These are phyloP conservation scores for Xerocomus potaroensis DNA, from an alignment of 768 basidiomycete species.

Conservation along the genomic window DNA sequence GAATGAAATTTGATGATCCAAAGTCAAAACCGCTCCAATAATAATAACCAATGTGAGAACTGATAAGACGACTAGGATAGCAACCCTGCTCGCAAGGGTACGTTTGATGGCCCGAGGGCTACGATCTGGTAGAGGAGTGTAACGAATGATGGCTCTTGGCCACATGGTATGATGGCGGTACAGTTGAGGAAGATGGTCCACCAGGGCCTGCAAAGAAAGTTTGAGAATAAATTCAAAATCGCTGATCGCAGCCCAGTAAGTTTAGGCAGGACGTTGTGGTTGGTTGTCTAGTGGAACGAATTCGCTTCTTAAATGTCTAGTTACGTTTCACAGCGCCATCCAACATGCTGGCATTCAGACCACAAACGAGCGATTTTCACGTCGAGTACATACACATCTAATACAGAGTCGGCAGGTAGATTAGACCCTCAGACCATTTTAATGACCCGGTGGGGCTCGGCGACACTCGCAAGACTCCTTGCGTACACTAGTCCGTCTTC, in stretches of 20 bases:
- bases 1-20: constrained; percentile 8
- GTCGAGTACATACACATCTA: no score
- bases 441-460: constrained; percentile 70
- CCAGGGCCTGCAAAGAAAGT: constrained; percentile 3
- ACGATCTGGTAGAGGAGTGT: constrained; percentile 4
- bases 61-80: constrained; percentile 3
- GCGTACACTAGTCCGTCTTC: constrained; percentile 51
- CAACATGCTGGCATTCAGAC: no score
- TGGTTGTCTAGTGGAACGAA: no score
- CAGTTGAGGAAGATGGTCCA: background rate
- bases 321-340: no score
- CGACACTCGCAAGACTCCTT: constrained; percentile 50
- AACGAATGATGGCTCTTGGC: constrained; percentile 8
- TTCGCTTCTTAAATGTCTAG: no score
- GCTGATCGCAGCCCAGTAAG: no score
- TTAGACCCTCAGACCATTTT: constrained; percentile 44
- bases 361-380: no score
- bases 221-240: no score
- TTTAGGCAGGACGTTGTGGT: no score
- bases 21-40: constrained; percentile 7
- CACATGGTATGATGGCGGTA: constrained; percentile 10
- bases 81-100: constrained; percentile 4
- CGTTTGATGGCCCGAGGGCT: constrained; percentile 4
- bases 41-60: constrained; percentile 8
- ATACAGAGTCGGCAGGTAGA: no score